Evolutionary conservation across 257 asterid genomes (phyloP), one percentile per base, ranked within the genome.

Genomic region (Rhazya stricta): DNA sequence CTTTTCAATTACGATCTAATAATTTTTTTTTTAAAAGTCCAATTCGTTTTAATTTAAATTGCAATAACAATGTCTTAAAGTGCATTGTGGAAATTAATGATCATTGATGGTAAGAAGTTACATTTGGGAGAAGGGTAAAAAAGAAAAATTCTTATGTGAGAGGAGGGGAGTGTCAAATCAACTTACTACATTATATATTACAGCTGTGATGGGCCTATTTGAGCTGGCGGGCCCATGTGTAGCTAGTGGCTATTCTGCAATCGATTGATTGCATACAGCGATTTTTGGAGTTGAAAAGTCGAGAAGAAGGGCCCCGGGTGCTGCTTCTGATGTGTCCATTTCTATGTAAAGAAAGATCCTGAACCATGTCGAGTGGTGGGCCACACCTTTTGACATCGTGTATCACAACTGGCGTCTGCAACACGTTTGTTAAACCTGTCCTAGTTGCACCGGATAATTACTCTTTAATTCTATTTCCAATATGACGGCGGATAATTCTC

Each of bases 401-500:
- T 34, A 36, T 29, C 39, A 29, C 11, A 30, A 54, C 25, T 37
- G 6, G 2, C 30, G 54, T 73, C 48, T 13, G 41, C 65, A 2
- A 60, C 54, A 39, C 63, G 6, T 37, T 77, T 32, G 3, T 48
- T 9, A 32, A n/a, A 30, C 39, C 37, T 56, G 43, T 81, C 57
- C 62, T 50, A 42, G 41, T 42, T 54, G 67, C 60, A 50, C 50
- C 51, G 43, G 36, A 53, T n/a, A 42, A 32, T 11, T 63, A 51
- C 41, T 19, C 51, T 39, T 39, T 6, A 1, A 11, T 51, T 19
- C 13, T 34, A 13, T 57, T 42, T 58, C 73, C 39, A 68, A 43
- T 42, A 21, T 69, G 67, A 79, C 81, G 76, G 83, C 81, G 67
- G 74, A 45, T 12, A 23, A 34, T 34, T 50, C 18, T 48, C 58